These are phyloP conservation scores for Ogataea methanolica DNA, from an alignment of 805 yeast species.

Conservation along the genomic window DNA sequence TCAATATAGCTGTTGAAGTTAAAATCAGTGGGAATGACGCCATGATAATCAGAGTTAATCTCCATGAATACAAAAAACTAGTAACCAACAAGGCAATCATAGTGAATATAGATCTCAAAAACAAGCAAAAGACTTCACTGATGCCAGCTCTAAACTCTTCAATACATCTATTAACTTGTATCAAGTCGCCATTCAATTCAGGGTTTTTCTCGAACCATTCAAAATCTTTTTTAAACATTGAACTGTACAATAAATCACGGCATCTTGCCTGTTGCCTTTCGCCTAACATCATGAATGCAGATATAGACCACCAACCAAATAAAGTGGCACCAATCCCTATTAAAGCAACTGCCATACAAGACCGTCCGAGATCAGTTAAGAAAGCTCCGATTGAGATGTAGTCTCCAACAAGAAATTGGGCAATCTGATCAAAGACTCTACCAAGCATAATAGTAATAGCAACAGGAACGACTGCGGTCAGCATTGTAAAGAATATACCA, in stretches of 20 bases:
- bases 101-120: conserved; percentile 50
- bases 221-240: conserved; percentile 42
- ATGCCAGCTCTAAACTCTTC: conserved; percentile 69
- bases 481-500: conserved; percentile 30
- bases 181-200: conserved; percentile 56
- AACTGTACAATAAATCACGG: conserved; percentile 39
- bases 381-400: conserved; percentile 28
- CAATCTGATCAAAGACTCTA: conserved; percentile 46
- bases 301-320: conserved; percentile 49
- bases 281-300: conserved; percentile 65
- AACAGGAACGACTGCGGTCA: conserved; percentile 57
- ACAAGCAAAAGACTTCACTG: conserved; percentile 60
- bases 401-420: conserved; percentile 29
- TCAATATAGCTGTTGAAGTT: conserved; percentile 42
- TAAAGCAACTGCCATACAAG: conserved; percentile 35
- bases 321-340: conserved; percentile 44
- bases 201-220: conserved; percentile 61
- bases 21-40: conserved; percentile 69
- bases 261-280: conserved; percentile 62
- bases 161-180: conserved; percentile 64
- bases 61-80: conserved; percentile 80
- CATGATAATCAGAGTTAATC: conserved; percentile 72
- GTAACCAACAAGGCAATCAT: conserved; percentile 52
- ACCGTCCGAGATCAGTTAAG: conserved; percentile 31
- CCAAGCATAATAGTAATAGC: conserved; percentile 64